Conservation (phyloP, 768 basidiomycete genomes). For the Boletus tomentosulus region DNA sequence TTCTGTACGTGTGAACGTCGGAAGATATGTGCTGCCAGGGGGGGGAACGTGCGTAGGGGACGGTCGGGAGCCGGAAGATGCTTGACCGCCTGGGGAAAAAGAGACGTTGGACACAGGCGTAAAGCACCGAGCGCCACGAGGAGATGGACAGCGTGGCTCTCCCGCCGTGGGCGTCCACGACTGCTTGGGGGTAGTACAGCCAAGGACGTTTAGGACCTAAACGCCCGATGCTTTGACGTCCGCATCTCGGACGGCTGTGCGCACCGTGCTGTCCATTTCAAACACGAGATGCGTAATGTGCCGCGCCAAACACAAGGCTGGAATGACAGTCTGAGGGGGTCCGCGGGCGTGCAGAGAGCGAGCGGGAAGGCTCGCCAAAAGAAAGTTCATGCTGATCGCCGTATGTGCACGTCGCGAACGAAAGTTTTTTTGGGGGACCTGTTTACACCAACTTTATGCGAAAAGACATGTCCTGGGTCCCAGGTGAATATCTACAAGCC, state of each 20-base stretch:
- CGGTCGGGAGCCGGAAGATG: background rate
- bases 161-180: too few relatives aligned
- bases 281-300: too few relatives aligned
- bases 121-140: constrained; percentile 9
- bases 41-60: constrained; percentile 1
- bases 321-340: constrained; percentile 1
- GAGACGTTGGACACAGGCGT: background rate
- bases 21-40: constrained; percentile 2
- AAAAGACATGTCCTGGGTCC: too few relatives aligned
- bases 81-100: too few relatives aligned
- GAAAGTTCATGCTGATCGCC: too few relatives aligned
- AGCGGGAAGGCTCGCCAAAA: too few relatives aligned
- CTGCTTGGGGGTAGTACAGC: too few relatives aligned
- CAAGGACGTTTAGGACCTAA: too few relatives aligned
- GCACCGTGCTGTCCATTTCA: too few relatives aligned
- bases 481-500: background rate
- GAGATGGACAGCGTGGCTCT: background rate
- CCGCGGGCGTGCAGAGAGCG: background rate
- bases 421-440: too few relatives aligned
- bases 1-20: constrained; percentile 16
- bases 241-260: background rate
- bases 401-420: too few relatives aligned
- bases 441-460: too few relatives aligned
- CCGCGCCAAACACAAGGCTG: background rate
- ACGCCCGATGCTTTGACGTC: constrained; percentile 1